Evolutionary conservation across 108 stramenopile species (phyloP).

Genomic region (Fragilaria radians): DNA sequence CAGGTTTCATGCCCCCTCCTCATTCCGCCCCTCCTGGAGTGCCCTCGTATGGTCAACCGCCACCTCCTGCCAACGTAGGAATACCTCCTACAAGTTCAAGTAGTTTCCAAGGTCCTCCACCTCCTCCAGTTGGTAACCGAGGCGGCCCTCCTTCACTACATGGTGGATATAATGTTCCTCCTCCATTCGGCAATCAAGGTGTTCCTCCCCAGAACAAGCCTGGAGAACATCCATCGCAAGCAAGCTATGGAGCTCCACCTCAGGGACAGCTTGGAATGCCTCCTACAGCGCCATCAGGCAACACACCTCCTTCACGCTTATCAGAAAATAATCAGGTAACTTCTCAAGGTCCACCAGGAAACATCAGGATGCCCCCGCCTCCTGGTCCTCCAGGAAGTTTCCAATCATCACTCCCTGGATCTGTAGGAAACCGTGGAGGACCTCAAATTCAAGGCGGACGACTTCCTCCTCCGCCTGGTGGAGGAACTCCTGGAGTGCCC

Average conservation of each 20-base stretch:
- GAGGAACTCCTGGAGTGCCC: conserved; percentile 10
- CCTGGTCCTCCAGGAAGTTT: conserved; percentile 14
- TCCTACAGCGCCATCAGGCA: not conserved
- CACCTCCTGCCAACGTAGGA: not conserved
- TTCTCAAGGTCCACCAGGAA: no score
- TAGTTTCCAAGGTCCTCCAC: conserved; percentile 17
- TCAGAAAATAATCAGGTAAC: no score
- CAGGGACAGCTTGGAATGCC: not conserved
- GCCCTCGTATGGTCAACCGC: conserved; percentile 8
- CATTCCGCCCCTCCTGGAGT: not conserved
- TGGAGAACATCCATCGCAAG: no score
- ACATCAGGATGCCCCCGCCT: no score
- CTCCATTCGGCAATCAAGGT: no score
- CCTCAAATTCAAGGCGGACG: conserved; percentile 5
- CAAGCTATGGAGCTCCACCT: conserved; percentile 14
- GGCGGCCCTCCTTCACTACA: conserved; percentile 6
- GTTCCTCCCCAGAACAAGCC: no score
- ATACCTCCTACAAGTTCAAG: conserved; percentile 16
- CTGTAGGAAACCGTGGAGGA: not conserved
- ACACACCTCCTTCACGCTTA: not conserved
- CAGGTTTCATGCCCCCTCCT: not conserved
- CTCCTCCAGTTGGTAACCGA: conserved; percentile 2
- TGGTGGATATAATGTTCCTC: conserved; percentile 1
- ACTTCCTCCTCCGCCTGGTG: conserved; percentile 1
- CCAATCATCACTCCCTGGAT: conserved; percentile 15